Evolutionary conservation across 768 basidiomycete species (phyloP).

Genomic region (Nidularia pulvinata): DNA sequence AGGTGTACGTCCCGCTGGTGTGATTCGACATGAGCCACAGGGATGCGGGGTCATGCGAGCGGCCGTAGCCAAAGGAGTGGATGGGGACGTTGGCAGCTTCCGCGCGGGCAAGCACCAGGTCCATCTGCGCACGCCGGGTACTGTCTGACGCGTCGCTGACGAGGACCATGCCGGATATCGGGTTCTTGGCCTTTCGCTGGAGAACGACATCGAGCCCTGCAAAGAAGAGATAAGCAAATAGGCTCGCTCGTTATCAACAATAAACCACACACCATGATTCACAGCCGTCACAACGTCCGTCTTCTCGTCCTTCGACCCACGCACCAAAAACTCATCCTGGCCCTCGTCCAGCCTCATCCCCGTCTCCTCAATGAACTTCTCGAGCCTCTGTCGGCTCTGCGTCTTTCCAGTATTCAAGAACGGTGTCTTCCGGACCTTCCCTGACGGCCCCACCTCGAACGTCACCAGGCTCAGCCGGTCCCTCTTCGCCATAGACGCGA

Average conservation of each 20-base stretch:
- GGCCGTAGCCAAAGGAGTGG: conserved; percentile 96
- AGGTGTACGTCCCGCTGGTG: conserved; percentile 96
- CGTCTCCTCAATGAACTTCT: conserved; percentile 79
- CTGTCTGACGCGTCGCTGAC: conserved; percentile 93
- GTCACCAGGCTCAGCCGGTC: conserved; percentile 92
- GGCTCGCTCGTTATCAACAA: background rate
- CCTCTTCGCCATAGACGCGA: conserved; percentile 71
- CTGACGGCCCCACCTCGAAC: conserved; percentile 86
- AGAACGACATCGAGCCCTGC: conserved; percentile 90
- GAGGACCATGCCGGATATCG: conserved; percentile 88
- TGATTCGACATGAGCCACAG: conserved; percentile 99
- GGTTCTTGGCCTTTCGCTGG: conserved; percentile 91
- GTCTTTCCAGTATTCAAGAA: conserved; percentile 76
- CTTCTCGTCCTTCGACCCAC: conserved; percentile 86
- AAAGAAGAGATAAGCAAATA: conserved; percentile 3
- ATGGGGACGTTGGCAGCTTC: conserved; percentile 98
- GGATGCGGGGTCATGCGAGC: conserved; percentile 95
- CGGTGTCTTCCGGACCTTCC: conserved; percentile 89
- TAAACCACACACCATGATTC: conserved; percentile 69
- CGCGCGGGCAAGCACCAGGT: conserved; percentile 93
- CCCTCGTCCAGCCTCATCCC: conserved; percentile 37
- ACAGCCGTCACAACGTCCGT: conserved; percentile 99
- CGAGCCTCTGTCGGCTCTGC: conserved; percentile 69
- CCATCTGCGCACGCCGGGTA: conserved; percentile 96
- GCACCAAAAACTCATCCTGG: conserved; percentile 57